These are phyloP conservation scores for Penicillium turbatum DNA, from an alignment of 495 filamentous ascomycete species.

Conservation along the genomic window DNA sequence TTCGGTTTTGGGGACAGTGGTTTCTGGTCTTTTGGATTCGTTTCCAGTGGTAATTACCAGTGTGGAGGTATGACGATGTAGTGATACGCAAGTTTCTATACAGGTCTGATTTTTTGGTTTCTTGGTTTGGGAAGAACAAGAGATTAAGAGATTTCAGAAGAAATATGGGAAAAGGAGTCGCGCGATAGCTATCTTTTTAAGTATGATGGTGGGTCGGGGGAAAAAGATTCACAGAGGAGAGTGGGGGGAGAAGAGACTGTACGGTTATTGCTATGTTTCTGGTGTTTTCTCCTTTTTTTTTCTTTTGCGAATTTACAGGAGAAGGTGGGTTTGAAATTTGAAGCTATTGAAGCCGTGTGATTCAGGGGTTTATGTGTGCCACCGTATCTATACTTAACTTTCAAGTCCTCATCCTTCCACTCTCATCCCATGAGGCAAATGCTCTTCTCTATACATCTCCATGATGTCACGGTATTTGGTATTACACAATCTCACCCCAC, in stretches of 20 bases:
- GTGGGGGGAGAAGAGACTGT: slow-evolving; percentile 17
- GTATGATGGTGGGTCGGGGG: slow-evolving; percentile 33
- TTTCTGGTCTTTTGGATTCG: neutral
- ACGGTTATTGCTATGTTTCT: slow-evolving; percentile 13
- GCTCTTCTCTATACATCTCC: neutral
- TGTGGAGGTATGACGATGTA: slow-evolving; percentile 15
- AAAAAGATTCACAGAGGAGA: slow-evolving; percentile 26
- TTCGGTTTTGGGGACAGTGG: too few relatives aligned
- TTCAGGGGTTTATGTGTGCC: too few relatives aligned
- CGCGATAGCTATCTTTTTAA: slow-evolving; percentile 20
- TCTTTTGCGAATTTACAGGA: too few relatives aligned
- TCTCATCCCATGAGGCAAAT: neutral
- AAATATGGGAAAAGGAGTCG: slow-evolving; percentile 14
- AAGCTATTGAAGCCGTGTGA: too few relatives aligned
- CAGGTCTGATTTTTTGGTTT: neutral
- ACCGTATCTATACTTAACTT: too few relatives aligned
- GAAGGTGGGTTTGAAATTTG: too few relatives aligned
- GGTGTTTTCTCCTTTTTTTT: too few relatives aligned
- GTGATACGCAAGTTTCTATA: slow-evolving; percentile 14
- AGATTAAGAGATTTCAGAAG: neutral
- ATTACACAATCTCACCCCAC: slow-evolving; percentile 22
- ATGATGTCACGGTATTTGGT: slow-evolving; percentile 21
- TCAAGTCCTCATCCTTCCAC: too few relatives aligned
- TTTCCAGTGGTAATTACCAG: slow-evolving; percentile 10
- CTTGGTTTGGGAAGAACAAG: too few relatives aligned